These are phyloP conservation scores for Prototheca wickerhamii DNA, from an alignment of 163 green algal genomes.

Conservation along the genomic window DNA sequence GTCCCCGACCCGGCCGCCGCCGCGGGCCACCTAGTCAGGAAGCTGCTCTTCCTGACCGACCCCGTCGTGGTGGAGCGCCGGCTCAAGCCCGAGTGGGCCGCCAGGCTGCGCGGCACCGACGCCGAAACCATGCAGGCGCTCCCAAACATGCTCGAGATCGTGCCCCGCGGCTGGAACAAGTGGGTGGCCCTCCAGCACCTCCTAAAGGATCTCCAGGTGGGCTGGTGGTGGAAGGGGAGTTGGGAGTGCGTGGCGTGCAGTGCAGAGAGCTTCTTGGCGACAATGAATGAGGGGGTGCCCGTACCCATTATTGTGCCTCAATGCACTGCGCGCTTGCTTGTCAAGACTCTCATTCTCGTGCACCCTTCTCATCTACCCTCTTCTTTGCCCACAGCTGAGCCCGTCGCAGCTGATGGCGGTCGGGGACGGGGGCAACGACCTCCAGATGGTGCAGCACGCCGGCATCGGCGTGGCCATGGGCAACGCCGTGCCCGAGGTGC, in stretches of 20 bases:
- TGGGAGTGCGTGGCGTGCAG: not conserved
- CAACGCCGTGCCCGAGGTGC: constrained; percentile 63
- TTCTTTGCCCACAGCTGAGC: not conserved
- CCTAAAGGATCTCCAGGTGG: constrained; percentile 48
- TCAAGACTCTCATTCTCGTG: no score
- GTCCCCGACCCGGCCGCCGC: constrained; percentile 26
- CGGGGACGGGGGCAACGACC: constrained; percentile 73
- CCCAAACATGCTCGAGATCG: constrained; percentile 83
- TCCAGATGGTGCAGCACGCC: constrained; percentile 60
- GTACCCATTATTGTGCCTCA: not conserved
- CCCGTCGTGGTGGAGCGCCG: constrained; percentile 23
- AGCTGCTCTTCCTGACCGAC: constrained; percentile 86
- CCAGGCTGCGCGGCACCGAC: constrained; percentile 5
- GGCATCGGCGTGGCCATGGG: constrained; percentile 82
- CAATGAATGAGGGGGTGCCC: not conserved
- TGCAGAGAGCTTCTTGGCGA: not conserved
- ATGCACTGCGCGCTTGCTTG: no score
- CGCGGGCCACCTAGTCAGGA: constrained; percentile 52
- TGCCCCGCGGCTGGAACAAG: constrained; percentile 75
- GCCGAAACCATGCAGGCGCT: constrained; percentile 73
- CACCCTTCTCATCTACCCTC: not conserved
- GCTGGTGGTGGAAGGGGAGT: not conserved
- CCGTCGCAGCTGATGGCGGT: constrained; percentile 26
- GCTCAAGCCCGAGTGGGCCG: constrained; percentile 41
- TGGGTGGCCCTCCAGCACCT: constrained; percentile 52